Conservation (phyloP, 1,139 yeast genomes). For the Saccharomyces hybrid region DNA sequence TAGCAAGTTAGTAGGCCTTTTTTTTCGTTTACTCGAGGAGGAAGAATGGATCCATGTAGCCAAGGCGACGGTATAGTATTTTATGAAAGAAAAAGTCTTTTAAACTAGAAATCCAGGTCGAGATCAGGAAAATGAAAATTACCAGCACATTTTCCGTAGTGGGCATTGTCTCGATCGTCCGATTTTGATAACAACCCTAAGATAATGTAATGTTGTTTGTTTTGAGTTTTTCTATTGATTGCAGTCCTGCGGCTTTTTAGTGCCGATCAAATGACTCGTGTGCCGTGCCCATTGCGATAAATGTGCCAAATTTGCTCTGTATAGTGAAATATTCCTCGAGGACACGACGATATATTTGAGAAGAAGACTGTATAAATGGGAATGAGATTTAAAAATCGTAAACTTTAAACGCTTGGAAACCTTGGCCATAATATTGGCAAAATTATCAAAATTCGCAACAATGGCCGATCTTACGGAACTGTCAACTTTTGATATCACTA, state of each 20-base stretch:
- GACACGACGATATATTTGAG: too few species aligned
- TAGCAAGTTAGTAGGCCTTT: background rate
- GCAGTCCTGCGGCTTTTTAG: too few species aligned
- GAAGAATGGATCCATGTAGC: background rate
- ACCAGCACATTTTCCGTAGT: background rate
- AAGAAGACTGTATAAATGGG: too few species aligned
- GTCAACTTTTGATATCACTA: slow-evolving; percentile 1
- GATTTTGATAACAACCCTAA: background rate
- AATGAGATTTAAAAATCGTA: too few species aligned
- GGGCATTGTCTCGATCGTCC: background rate
- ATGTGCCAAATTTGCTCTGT: too few species aligned
- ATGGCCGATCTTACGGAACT: background rate
- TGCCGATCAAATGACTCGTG: too few species aligned
- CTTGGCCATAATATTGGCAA: background rate
- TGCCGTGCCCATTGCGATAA: too few species aligned
- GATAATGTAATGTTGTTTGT: too few species aligned
- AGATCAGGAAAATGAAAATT: background rate
- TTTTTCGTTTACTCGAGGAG: background rate
- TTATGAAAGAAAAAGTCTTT: background rate
- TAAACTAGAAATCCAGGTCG: background rate
- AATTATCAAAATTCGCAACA: background rate
- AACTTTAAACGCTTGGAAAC: too few species aligned
- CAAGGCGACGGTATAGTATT: background rate
- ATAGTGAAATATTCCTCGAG: too few species aligned
- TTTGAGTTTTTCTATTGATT: too few species aligned